Percentiles rank a stretch among this genome's conserved stretches.
phyloP scores from a whole-genome alignment of 768 basidiomycete species.

The Lentinula sp. region DNA sequence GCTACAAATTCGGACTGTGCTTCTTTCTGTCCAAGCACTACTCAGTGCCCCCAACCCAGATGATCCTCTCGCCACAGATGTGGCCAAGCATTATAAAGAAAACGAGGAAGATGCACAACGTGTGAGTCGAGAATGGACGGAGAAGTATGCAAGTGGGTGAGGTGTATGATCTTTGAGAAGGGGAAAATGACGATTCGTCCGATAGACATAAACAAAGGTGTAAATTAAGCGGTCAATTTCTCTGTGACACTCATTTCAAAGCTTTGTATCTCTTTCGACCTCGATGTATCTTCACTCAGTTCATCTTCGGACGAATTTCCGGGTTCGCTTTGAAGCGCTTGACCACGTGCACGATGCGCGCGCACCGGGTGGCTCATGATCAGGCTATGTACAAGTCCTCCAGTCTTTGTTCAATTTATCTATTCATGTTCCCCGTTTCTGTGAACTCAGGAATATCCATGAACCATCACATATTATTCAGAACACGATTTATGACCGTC shows the following conservation, averaged over 20 bases:
- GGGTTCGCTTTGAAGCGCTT: neutral
- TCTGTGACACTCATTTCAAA: neutral
- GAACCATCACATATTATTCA: neutral
- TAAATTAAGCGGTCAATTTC: neutral
- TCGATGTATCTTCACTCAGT: neutral
- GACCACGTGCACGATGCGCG: neutral
- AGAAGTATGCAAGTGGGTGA: conserved; percentile 57
- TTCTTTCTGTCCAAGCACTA: conserved; percentile 95
- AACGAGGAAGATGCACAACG: conserved; percentile 89
- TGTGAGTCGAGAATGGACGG: conserved; percentile 94
- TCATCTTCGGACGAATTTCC: neutral
- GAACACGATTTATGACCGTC: neutral
- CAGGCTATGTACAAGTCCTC: no score
- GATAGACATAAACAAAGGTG: neutral
- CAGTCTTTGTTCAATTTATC: neutral
- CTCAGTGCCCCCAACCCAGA: conserved; percentile 96
- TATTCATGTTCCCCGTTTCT: neutral
- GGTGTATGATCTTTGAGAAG: neutral
- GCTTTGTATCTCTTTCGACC: neutral
- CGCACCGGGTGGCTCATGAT: neutral
- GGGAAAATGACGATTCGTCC: neutral
- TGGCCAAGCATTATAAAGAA: conserved; percentile 98
- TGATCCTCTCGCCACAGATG: conserved; percentile 90
- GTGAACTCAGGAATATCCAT: neutral
- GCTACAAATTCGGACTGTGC: conserved; percentile 94